Conservation (phyloP, 2,329 filamentous ascomycete species). For the Capronia coronata region DNA sequence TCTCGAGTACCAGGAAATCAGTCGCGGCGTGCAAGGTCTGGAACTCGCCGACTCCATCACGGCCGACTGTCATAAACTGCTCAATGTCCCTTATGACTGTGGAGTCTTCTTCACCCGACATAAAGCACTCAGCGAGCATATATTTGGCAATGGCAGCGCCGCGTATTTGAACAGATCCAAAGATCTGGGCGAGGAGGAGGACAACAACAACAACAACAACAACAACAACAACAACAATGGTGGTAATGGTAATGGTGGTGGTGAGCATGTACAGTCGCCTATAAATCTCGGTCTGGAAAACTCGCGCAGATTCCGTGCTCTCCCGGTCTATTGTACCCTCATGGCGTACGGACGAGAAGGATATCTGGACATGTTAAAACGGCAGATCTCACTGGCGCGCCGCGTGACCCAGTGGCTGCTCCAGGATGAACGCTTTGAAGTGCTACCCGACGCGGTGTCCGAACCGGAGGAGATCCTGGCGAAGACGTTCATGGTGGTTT, state of each 20-base stretch:
- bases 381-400: slow-evolving; percentile 66
- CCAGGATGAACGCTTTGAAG: slow-evolving; percentile 56
- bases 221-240: not conserved
- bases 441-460: slow-evolving; percentile 52
- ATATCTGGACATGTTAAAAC: slow-evolving; percentile 61
- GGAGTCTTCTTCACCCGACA: slow-evolving; percentile 79
- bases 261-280: slow-evolving; percentile 61
- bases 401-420: slow-evolving; percentile 59
- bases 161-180: slow-evolving; percentile 52
- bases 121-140: slow-evolving; percentile 49
- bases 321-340: slow-evolving; percentile 81
- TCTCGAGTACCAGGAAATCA: slow-evolving; percentile 51
- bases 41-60: slow-evolving; percentile 83
- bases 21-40: slow-evolving; percentile 53
- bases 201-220: too few relatives aligned
- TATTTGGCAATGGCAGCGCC: slow-evolving; percentile 79
- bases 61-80: slow-evolving; percentile 80
- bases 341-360: slow-evolving; percentile 66
- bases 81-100: slow-evolving; percentile 92
- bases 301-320: slow-evolving; percentile 78
- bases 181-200: too few relatives aligned
- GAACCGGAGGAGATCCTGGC: slow-evolving; percentile 39
- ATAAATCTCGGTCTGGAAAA: slow-evolving; percentile 86
- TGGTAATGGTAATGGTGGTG: slow-evolving; percentile 19
- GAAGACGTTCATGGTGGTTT: slow-evolving; percentile 61